A percentile compares a stretch with the other conserved stretches of the same genome.
Evolutionary conservation across 2,329 filamentous ascomycete species (phyloP).

Genomic region (Ophiostoma himal-ulmi): DNA sequence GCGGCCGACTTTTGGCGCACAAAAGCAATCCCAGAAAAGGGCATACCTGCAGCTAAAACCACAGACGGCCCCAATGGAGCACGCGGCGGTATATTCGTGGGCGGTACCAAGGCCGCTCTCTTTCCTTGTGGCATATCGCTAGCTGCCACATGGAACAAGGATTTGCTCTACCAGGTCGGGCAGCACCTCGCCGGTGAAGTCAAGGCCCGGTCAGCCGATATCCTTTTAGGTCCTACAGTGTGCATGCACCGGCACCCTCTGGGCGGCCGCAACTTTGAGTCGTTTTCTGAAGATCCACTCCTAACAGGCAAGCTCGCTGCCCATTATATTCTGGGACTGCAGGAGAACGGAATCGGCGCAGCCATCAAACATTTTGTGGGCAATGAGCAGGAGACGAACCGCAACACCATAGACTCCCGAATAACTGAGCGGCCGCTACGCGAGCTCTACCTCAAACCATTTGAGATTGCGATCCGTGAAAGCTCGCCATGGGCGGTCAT

Average conservation of each 20-base stretch:
- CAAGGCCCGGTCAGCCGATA: constrained; percentile 57
- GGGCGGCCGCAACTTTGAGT: constrained; percentile 82
- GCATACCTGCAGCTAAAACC: constrained; percentile 59
- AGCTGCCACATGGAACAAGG: constrained; percentile 71
- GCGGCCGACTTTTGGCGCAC: constrained; percentile 67
- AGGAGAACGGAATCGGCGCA: constrained; percentile 67
- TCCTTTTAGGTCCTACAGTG: constrained; percentile 70
- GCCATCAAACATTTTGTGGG: constrained; percentile 50
- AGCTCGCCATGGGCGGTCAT: constrained; percentile 65
- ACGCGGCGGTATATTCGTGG: constrained; percentile 62
- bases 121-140: constrained; percentile 75
- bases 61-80: constrained; percentile 67
- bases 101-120: constrained; percentile 64
- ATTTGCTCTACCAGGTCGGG: constrained; percentile 56
- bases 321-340: constrained; percentile 65
- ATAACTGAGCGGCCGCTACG: constrained; percentile 50
- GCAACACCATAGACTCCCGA: constrained; percentile 58
- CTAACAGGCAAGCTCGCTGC: constrained; percentile 69
- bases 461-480: constrained; percentile 65
- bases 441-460: constrained; percentile 58
- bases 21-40: constrained; percentile 55
- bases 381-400: constrained; percentile 60
- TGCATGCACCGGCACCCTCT: constrained; percentile 78
- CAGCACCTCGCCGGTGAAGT: not conserved
- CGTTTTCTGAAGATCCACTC: constrained; percentile 76